Evolutionary conservation across 1,284 basidiomycete genomes (phyloP).

Genomic region (Moesziomyces parantarcticus): DNA sequence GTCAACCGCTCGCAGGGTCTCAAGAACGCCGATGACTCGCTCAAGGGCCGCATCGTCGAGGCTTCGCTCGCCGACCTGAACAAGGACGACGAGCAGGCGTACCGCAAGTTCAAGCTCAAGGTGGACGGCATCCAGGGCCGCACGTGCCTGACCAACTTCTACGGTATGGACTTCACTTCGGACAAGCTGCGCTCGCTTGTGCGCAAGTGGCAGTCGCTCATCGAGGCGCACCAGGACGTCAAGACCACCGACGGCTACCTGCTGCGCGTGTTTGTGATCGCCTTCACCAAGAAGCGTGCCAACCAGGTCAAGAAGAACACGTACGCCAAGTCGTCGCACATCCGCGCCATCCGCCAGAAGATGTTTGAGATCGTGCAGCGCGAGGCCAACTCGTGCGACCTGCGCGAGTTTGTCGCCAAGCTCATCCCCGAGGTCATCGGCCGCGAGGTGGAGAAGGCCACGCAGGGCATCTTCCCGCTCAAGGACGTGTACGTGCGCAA

Average conservation of each 20-base stretch:
- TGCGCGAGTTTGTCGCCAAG: conserved; percentile 95
- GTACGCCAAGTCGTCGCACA: conserved; percentile 93
- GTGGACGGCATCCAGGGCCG: conserved; percentile 98
- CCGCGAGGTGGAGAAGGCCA: conserved; percentile 99
- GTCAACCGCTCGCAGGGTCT: conserved; percentile 98
- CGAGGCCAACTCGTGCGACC: conserved; percentile 92
- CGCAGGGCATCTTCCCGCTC: conserved; percentile 94
- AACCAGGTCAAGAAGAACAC: conserved; percentile 99
- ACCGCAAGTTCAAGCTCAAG: conserved; percentile 99
- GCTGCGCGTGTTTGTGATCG: conserved; percentile 97
- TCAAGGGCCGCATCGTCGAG: conserved; percentile 97
- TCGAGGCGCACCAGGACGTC: conserved; percentile 98
- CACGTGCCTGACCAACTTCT: conserved; percentile 99
- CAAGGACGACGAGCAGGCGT: conserved; percentile 99
- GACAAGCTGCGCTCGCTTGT: conserved; percentile 99
- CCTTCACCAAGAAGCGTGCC: conserved; percentile 96
- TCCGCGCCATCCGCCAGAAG: conserved; percentile 98
- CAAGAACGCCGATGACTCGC: conserved; percentile 98
- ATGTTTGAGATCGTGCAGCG: conserved; percentile 99
- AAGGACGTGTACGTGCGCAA: conserved; percentile 93
- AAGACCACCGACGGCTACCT: conserved; percentile 99
- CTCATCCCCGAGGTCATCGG: conserved; percentile 99
- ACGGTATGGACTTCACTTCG: conserved; percentile 99
- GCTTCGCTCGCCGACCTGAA: conserved; percentile 96
- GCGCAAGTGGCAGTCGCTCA: conserved; percentile 99